Evolutionary conservation across 2,329 filamentous ascomycete species (phyloP), one percentile per base, ranked within the genome.

Genomic region (Herpotrichia juniperi): DNA sequence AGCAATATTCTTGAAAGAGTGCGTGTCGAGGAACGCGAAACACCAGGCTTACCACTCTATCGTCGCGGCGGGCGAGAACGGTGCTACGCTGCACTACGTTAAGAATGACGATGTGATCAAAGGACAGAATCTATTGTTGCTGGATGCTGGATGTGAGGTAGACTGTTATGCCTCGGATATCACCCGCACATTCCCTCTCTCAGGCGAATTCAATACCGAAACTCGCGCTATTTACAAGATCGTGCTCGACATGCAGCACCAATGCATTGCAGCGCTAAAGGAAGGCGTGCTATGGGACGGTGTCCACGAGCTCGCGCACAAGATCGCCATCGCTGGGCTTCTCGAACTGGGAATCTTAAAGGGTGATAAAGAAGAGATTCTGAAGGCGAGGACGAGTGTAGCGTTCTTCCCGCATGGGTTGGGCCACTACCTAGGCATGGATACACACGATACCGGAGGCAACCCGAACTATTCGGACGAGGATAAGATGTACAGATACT

Each of bases 21-120:
- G 90, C 71, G 84, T 94, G 53, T 83, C 87, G 46, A 81, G 87
- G 54, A 90, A 89, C 21, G 88, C 89, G 46, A 88, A 87, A 68
- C 86, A 94, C 63, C 91, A 96, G 79, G 88, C 93, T 1, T 97
- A 97, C 74, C 85, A 89, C 60, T 87, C 88, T 54, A 97, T 97
- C 65, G 86, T 94, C 16, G 93, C 91, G 0, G 84, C 85, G 28
- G 93, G 93, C 10, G 82, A 86, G 4, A 87, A 90, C 14, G 93
- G 89, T 0, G 90, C 92, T 4, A 94, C 91, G 1, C 81, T 97
- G 28, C 93, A 97, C 76, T 97, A 97, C 64, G 85, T 91, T 21
- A 84, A 88, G 30, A 74, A 74, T 32, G 63, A 69, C 31, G 59
- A 62, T 10, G 55, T 64, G 4, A 71, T 70, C 35, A 51, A 58